Conservation (phyloP, 768 basidiomycete genomes). For the Boletellus ananas region DNA sequence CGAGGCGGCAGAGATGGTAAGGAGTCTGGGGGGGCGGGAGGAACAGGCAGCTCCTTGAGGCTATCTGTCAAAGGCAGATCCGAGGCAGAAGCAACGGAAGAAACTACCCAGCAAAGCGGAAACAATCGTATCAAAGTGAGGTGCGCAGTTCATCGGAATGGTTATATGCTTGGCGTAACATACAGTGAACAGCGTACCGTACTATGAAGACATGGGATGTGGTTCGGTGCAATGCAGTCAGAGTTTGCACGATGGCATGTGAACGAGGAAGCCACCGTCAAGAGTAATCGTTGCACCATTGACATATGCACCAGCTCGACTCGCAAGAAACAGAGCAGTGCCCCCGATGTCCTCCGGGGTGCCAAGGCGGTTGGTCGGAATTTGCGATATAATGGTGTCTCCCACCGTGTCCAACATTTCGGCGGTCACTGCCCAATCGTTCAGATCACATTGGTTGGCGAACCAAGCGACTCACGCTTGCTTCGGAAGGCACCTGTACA, state of each 20-base stretch:
- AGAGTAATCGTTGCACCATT: constrained; percentile 61
- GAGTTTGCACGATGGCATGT: constrained; percentile 32
- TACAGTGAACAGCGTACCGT: not conserved
- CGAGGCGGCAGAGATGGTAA: constrained; percentile 73
- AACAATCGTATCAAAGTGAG: constrained; percentile 3
- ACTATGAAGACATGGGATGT: not conserved
- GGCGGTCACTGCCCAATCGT: constrained; percentile 44
- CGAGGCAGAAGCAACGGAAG: constrained; percentile 4
- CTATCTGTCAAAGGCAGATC: constrained; percentile 7
- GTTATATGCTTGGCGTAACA: constrained; percentile 3
- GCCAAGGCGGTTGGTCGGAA: constrained; percentile 56
- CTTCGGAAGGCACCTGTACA: constrained; percentile 32
- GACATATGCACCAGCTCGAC: constrained; percentile 57
- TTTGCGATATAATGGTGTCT: constrained; percentile 38
- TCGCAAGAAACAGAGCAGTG: constrained; percentile 57
- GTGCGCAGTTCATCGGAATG: not conserved
- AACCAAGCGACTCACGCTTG: constrained; percentile 32
- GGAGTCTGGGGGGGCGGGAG: constrained; percentile 45
- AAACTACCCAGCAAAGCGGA: not conserved
- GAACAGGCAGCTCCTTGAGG: constrained; percentile 10
- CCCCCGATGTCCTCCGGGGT: constrained; percentile 63
- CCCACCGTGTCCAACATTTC: constrained; percentile 46
- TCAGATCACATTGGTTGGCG: not conserved
- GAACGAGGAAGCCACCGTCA: constrained; percentile 55
- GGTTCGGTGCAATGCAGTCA: constrained; percentile 9